Evolutionary conservation across 306 rosid species (phyloP).

Genomic region (Gynostemma pentaphyllum): DNA sequence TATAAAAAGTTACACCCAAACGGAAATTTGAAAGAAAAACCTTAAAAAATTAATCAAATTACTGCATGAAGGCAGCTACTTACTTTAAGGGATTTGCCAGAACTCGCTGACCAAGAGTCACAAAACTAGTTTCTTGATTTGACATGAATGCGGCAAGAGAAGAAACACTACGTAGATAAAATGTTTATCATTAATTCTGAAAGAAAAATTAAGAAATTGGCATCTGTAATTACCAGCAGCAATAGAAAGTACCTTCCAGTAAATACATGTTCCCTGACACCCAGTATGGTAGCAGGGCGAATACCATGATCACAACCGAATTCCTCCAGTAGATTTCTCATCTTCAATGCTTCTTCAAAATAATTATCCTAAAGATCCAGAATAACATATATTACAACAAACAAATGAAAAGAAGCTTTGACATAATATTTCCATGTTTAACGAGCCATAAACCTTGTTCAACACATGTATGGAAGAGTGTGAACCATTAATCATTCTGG

Average conservation of each 20-base stretch:
- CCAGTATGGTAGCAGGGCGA: constrained; percentile 77
- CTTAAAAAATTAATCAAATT: constrained; percentile 9
- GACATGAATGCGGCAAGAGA: constrained; percentile 92
- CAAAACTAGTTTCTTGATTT: constrained; percentile 83
- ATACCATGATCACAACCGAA: constrained; percentile 66
- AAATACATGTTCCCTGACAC: constrained; percentile 90
- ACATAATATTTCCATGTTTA: not conserved
- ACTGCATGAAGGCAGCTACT: constrained; percentile 13
- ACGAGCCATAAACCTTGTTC: not conserved
- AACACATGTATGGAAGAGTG: not conserved
- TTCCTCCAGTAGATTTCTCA: constrained; percentile 97
- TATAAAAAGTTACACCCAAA: constrained; percentile 4
- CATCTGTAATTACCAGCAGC: not conserved
- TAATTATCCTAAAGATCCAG: constrained; percentile 32
- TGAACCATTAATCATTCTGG: not conserved
- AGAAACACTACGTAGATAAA: constrained; percentile 60
- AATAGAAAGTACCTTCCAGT: constrained; percentile 61
- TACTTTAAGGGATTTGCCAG: constrained; percentile 93
- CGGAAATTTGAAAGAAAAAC: not conserved
- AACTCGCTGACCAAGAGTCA: constrained; percentile 92
- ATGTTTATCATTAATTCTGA: not conserved
- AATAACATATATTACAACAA: not conserved
- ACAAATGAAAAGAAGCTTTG: not conserved
- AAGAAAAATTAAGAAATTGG: not conserved
- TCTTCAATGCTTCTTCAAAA: constrained; percentile 68